Evolutionary conservation across 768 basidiomycete genomes (phyloP).

Genomic region (Leccinellum rugosiceps): DNA sequence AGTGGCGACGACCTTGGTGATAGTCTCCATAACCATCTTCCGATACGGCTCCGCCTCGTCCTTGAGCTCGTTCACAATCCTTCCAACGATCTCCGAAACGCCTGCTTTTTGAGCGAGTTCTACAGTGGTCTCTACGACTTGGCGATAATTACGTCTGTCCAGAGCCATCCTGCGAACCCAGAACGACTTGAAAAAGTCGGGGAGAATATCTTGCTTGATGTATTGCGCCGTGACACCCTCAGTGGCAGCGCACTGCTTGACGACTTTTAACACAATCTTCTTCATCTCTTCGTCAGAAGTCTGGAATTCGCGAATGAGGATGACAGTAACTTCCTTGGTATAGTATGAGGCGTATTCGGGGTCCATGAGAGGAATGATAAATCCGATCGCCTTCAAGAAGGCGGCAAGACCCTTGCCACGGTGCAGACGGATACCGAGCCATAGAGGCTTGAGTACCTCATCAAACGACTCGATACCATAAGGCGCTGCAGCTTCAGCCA

Average conservation of each 20-base stretch:
- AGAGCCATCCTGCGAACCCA: slow-evolving; percentile 99
- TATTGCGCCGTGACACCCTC: slow-evolving; percentile 96
- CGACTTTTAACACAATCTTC: slow-evolving; percentile 98
- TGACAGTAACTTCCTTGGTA: slow-evolving; percentile 95
- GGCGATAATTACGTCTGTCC: slow-evolving; percentile 92
- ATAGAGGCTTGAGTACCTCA: slow-evolving; percentile 80
- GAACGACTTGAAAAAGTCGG: slow-evolving; percentile 99
- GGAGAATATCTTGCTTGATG: slow-evolving; percentile 96
- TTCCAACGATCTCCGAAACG: slow-evolving; percentile 92
- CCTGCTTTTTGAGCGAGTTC: slow-evolving; percentile 97
- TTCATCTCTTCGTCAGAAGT: slow-evolving; percentile 99
- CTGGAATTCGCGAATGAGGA: slow-evolving; percentile 97
- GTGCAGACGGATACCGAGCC: slow-evolving; percentile 75
- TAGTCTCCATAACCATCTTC: slow-evolving; percentile 99
- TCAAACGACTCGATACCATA: slow-evolving; percentile 99
- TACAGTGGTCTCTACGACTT: slow-evolving; percentile 98
- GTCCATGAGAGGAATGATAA: slow-evolving; percentile 99
- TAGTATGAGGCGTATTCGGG: slow-evolving; percentile 99
- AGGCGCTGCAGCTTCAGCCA: slow-evolving; percentile 95
- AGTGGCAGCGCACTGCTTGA: slow-evolving; percentile 97
- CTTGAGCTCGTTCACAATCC: slow-evolving; percentile 65
- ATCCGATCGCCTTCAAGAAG: slow-evolving; percentile 91
- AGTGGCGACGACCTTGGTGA: slow-evolving; percentile 91
- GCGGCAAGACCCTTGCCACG: slow-evolving; percentile 77
- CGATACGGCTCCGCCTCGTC: slow-evolving; percentile 72